Evolutionary conservation across 257 asterid species (phyloP).

Genomic region (Parsonsia alboflavescens): DNA sequence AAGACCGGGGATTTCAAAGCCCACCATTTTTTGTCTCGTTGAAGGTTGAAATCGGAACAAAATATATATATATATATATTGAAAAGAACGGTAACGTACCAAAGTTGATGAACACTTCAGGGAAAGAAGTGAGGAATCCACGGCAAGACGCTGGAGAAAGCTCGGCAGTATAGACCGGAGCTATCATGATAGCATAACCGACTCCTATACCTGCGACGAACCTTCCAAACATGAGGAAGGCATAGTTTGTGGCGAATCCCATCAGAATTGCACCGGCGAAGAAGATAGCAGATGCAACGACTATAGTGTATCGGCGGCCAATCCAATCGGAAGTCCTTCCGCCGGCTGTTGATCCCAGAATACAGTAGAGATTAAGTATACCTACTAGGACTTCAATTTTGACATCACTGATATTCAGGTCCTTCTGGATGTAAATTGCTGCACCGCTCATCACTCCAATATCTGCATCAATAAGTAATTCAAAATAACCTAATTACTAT

Average conservation of each 20-base stretch:
- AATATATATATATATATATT: background rate
- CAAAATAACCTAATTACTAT: no score
- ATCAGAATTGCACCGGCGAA: conserved; percentile 76
- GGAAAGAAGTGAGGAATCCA: conserved; percentile 85
- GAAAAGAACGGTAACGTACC: background rate
- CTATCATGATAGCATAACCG: conserved; percentile 90
- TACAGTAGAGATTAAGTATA: conserved; percentile 55
- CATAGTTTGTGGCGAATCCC: conserved; percentile 79
- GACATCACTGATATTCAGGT: conserved; percentile 26
- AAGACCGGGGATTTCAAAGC: background rate
- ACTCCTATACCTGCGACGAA: conserved; percentile 86
- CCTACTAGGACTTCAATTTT: conserved; percentile 70
- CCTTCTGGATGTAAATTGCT: conserved; percentile 45
- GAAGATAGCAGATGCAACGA: conserved; percentile 71
- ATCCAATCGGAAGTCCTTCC: conserved; percentile 90
- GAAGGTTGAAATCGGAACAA: background rate
- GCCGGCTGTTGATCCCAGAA: conserved; percentile 82
- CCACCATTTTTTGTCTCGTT: background rate
- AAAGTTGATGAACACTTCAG: conserved; percentile 81
- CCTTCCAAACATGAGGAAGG: conserved; percentile 80
- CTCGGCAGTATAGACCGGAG: conserved; percentile 95
- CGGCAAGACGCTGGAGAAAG: conserved; percentile 84
- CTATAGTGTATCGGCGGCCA: conserved; percentile 80
- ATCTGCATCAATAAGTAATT: no score
- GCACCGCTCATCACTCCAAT: conserved; percentile 99